These are phyloP conservation scores for Leptosphaerulina australis DNA, from an alignment of 2,329 filamentous ascomycete genomes.

Conservation along the genomic window DNA sequence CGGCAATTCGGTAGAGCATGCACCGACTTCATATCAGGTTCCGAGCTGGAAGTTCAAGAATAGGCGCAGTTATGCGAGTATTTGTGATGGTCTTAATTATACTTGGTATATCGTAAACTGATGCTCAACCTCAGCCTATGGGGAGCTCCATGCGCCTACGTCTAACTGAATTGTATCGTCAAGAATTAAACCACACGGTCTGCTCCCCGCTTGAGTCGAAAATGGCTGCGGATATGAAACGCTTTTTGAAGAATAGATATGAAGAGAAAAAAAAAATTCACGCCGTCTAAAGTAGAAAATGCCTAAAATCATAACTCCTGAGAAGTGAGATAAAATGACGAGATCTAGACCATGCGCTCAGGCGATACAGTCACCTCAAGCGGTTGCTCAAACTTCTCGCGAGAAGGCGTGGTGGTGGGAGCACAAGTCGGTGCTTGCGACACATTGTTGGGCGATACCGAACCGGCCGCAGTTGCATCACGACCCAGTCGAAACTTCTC, in stretches of 20 bases:
- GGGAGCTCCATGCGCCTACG: constrained; percentile 44
- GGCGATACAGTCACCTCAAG: constrained; percentile 1
- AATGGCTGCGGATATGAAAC: background rate
- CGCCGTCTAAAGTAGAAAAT: background rate
- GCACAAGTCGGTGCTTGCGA: constrained; percentile 14
- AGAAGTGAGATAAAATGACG: background rate
- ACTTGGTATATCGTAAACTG: constrained; percentile 30
- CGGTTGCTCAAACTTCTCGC: constrained; percentile 27
- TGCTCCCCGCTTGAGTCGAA: background rate
- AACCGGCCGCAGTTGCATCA: constrained; percentile 8
- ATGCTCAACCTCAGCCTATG: constrained; percentile 34
- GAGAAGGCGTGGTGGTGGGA: constrained; percentile 4
- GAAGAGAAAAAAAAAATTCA: too few species aligned
- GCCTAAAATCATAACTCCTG: background rate
- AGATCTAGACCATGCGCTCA: constrained; percentile 21
- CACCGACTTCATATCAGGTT: background rate
- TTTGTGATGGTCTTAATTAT: constrained; percentile 6
- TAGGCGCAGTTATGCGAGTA: background rate
- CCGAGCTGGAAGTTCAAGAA: background rate
- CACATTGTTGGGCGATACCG: constrained; percentile 1
- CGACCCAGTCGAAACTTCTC: constrained; percentile 16
- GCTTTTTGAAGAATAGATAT: background rate
- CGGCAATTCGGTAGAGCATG: background rate
- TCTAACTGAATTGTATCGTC: constrained; percentile 8
- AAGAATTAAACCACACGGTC: constrained; percentile 9